Evolutionary conservation across 2,329 filamentous ascomycete species (phyloP), one percentile per base, ranked within the genome.

Genomic region (Malbranchea cinnamomea): DNA sequence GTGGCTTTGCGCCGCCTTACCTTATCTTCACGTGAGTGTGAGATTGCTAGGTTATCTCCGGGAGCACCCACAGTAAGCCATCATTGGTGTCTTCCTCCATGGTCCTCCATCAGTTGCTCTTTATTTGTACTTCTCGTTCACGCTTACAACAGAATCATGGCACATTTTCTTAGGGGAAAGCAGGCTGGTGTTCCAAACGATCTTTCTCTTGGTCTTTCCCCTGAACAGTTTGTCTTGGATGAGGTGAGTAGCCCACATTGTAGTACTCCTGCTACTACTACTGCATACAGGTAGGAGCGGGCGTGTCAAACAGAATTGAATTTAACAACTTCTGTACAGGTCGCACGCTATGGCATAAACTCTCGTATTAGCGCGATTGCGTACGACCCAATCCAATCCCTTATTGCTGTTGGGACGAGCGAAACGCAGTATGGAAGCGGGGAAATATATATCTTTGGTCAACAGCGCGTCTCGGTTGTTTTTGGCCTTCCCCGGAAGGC

Each of bases 161-260:
- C 85, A 32, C 73, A 79, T 45, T 87, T 95, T 52, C 62, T 98
- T 39, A 70, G 89, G 52, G 79, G 81, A 45, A 94, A 92, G 66
- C 89, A 95, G 66, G 73, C 83, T 34, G 89, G 89, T 47, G 78
- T 98, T 45, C 78, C 84, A 52, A 81, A 78, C 57, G 89, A 95
- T 59, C 68, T 98, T 41, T 93, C 85, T 30, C 74, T 75, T 11
- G 79, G 77, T 41, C 73, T 95, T 39, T 65, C 72, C 11, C 70
- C 82, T 21, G 79, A 82, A 37, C 60, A 81, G 9, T 93, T 95
- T 51, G 63, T 71, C 35, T 71, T 87, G 14, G 84, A 94, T 50
- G 82, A 93, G 56, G 79, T 72, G 60, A 33, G 56, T 50, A 38
- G 44, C 37, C 39, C 39, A 43, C 40, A 31, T 39, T 38, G 39